Evolutionary conservation across 2,329 filamentous ascomycete genomes (phyloP).

Genomic region (Grosmannia penicillata): DNA sequence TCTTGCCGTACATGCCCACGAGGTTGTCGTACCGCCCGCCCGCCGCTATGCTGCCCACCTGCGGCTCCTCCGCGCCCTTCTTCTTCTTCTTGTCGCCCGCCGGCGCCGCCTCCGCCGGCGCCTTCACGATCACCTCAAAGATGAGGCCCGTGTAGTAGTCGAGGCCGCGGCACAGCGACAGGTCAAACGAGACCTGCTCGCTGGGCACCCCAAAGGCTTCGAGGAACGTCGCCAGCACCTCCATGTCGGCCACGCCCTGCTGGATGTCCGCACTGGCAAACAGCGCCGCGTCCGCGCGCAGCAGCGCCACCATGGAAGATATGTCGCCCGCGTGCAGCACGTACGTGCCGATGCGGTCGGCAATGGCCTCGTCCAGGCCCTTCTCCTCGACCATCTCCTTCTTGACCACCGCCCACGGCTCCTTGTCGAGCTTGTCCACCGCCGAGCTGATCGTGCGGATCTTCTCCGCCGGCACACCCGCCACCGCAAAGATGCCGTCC

Average conservation of each 20-base stretch:
- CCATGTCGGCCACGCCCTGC: conserved; percentile 68
- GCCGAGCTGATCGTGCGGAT: conserved; percentile 81
- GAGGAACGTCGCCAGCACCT: conserved; percentile 66
- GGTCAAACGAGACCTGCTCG: conserved; percentile 70
- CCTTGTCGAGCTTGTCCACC: conserved; percentile 89
- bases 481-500: conserved; percentile 82
- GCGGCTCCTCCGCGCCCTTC: conserved; percentile 23
- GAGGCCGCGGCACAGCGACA: conserved; percentile 68
- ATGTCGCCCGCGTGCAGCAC: conserved; percentile 27
- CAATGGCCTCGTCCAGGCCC: conserved; percentile 59
- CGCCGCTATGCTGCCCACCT: conserved; percentile 75
- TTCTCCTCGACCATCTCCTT: conserved; percentile 92
- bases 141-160: conserved; percentile 57
- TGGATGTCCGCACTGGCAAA: conserved; percentile 60
- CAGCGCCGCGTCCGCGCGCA: conserved; percentile 54
- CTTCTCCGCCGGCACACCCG: conserved; percentile 75
- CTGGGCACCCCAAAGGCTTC: conserved; percentile 55
- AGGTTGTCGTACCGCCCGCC: conserved; percentile 87
- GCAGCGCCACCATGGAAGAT: conserved; percentile 54
- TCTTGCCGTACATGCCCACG: conserved; percentile 86
- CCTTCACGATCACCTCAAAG: conserved; percentile 51
- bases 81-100: conserved; percentile 13
- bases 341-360: conserved; percentile 77
- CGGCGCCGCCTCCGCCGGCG: conserved; percentile 18
- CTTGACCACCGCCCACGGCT: conserved; percentile 77